These are phyloP conservation scores for Cadophora gregata DNA, from an alignment of 2,329 filamentous ascomycete genomes.

Conservation along the genomic window DNA sequence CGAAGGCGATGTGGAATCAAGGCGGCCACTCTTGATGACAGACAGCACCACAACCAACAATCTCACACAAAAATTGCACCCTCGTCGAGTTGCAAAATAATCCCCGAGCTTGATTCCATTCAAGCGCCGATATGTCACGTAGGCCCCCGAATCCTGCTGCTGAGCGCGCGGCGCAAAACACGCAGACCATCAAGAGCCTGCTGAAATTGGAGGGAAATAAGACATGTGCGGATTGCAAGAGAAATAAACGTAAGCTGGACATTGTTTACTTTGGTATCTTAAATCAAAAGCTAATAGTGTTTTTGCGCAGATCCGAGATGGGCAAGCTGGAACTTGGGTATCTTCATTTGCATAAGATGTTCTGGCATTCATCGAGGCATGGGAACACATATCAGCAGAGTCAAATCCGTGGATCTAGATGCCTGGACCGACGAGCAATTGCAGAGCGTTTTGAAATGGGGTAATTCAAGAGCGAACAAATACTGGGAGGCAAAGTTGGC, in stretches of 20 bases:
- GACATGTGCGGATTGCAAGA: constrained; percentile 97
- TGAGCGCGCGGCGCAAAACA: constrained; percentile 91
- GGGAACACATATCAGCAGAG: constrained; percentile 97
- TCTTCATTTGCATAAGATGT: constrained; percentile 98
- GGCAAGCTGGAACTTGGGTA: constrained; percentile 98
- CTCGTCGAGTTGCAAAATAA: constrained; percentile 17
- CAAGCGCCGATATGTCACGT: constrained; percentile 70
- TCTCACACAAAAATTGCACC: constrained; percentile 2
- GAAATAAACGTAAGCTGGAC: constrained; percentile 83
- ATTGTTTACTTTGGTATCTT: neutral
- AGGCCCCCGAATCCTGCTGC: constrained; percentile 77
- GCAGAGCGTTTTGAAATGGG: constrained; percentile 92
- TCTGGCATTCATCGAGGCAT: constrained; percentile 98
- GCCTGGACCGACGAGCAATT: constrained; percentile 99
- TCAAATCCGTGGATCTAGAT: constrained; percentile 98
- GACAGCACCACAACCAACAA: constrained; percentile 9
- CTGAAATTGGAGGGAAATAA: constrained; percentile 96
- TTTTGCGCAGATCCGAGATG: constrained; percentile 83
- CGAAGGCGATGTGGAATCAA: constrained; percentile 37
- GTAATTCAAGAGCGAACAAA: constrained; percentile 95
- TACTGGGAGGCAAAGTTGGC: constrained; percentile 98
- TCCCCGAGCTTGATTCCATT: constrained; percentile 23
- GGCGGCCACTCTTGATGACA: constrained; percentile 13
- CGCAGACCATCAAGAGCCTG: constrained; percentile 90
- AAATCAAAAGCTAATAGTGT: constrained; percentile 21